Evolutionary conservation across 768 basidiomycete species (phyloP).

Genomic region (Xanthoconium stramineum): DNA sequence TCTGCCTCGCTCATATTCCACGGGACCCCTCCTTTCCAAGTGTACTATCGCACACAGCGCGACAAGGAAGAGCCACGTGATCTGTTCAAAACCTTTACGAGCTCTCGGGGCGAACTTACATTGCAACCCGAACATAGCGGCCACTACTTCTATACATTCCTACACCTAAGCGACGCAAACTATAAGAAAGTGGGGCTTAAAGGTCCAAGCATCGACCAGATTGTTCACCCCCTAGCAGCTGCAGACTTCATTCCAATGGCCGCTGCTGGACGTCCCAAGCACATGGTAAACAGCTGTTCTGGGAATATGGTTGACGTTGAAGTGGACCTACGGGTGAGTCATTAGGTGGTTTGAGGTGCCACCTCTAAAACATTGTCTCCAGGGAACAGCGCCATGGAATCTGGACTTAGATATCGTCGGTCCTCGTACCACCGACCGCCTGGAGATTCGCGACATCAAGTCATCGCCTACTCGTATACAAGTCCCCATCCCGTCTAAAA

Average conservation of each 20-base stretch:
- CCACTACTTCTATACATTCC: conserved; percentile 81
- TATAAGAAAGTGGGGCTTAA: conserved; percentile 75
- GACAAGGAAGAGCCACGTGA: conserved; percentile 64
- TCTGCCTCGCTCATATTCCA: conserved; percentile 82
- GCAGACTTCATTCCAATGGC: conserved; percentile 60
- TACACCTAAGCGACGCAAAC: conserved; percentile 75
- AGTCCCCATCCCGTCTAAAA: conserved; percentile 63
- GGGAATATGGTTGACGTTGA: conserved; percentile 73
- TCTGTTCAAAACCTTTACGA: conserved; percentile 54
- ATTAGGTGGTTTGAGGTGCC: background rate
- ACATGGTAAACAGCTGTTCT: conserved; percentile 71
- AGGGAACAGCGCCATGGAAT: conserved; percentile 93
- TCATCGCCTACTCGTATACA: conserved; percentile 52
- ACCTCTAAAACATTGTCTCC: conserved; percentile 1
- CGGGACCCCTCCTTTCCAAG: conserved; percentile 85
- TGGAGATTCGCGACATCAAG: conserved; percentile 55
- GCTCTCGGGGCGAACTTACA: conserved; percentile 76
- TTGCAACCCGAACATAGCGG: conserved; percentile 88
- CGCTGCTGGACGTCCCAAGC: conserved; percentile 44
- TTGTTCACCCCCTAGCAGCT: conserved; percentile 84
- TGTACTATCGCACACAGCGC: conserved; percentile 73
- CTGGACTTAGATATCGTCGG: conserved; percentile 80
- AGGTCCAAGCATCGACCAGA: conserved; percentile 78
- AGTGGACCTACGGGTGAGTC: conserved; percentile 72
- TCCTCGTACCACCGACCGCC: conserved; percentile 58